Percentiles rank a stretch among this genome's conserved stretches.
phyloP scores from a whole-genome alignment of 148 eudicot species.

The Persicaria maculosa region DNA sequence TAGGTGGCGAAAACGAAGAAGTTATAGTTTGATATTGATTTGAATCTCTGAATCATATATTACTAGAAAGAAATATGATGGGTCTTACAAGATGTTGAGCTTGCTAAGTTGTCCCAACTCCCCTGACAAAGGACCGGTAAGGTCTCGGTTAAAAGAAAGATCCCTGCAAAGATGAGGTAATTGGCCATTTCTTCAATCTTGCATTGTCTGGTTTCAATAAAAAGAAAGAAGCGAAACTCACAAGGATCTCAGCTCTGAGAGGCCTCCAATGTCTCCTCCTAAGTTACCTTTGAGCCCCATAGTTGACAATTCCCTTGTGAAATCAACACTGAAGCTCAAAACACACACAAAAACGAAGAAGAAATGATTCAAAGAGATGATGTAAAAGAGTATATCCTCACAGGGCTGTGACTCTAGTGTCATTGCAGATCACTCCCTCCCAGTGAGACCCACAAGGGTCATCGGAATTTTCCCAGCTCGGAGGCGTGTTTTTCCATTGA shows the following conservation, averaged over 20 bases:
- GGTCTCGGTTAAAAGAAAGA: slow-evolving; percentile 68
- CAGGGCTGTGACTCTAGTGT: slow-evolving; percentile 62
- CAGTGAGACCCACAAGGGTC: slow-evolving; percentile 74
- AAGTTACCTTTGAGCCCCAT: slow-evolving; percentile 72
- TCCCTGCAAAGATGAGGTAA: slow-evolving; percentile 42
- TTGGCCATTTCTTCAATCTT: too few species aligned
- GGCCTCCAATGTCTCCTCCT: slow-evolving; percentile 76
- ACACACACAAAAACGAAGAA: not conserved
- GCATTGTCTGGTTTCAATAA: not conserved
- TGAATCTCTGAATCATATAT: not conserved
- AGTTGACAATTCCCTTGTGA: slow-evolving; percentile 61
- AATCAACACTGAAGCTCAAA: not conserved
- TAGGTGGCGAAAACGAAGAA: too few species aligned
- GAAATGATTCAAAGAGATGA: not conserved
- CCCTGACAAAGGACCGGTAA: slow-evolving; percentile 66
- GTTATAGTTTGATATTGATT: too few species aligned
- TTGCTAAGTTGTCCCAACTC: slow-evolving; percentile 62
- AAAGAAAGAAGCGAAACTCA: slow-evolving; percentile 30
- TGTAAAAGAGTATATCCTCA: slow-evolving; percentile 23
- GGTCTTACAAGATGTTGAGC: slow-evolving; percentile 55
- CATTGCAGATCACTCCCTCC: slow-evolving; percentile 84
- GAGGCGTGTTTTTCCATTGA: slow-evolving; percentile 70
- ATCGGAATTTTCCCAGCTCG: slow-evolving; percentile 62
- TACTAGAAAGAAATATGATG: not conserved
- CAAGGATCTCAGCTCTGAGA: slow-evolving; percentile 62